Percentiles rank a stretch among this genome's conserved stretches.
phyloP scores from a whole-genome alignment of 805 yeast species.

The Candida morakotiae region DNA sequence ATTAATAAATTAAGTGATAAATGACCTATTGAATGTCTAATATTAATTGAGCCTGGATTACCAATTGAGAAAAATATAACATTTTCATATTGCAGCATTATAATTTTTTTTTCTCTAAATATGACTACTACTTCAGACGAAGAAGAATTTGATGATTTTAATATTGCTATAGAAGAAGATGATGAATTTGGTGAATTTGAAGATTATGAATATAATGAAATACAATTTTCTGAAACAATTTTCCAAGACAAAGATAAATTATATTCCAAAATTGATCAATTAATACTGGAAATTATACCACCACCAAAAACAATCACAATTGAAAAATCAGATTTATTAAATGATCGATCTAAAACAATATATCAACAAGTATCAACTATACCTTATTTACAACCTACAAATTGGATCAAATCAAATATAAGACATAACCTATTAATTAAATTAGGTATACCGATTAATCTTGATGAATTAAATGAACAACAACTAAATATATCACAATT shows the following conservation, averaged over 20 bases:
- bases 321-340: slow-evolving; percentile 14
- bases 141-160: slow-evolving; percentile 12
- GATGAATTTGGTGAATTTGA: slow-evolving; percentile 20
- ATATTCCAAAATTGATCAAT: slow-evolving; percentile 8
- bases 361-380: slow-evolving; percentile 44
- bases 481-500: neutral
- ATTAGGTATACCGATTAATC: slow-evolving; percentile 69
- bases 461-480: slow-evolving; percentile 52
- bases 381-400: slow-evolving; percentile 52
- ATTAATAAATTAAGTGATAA: slow-evolving; percentile 24
- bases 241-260: slow-evolving; percentile 11
- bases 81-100: neutral
- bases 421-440: slow-evolving; percentile 60
- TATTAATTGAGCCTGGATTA: slow-evolving; percentile 34
- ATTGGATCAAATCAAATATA: slow-evolving; percentile 67
- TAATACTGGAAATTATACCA: slow-evolving; percentile 12
- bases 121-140: neutral
- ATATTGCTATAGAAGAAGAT: slow-evolving; percentile 12
- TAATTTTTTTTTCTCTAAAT: neutral
- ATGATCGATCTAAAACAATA: slow-evolving; percentile 35
- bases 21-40: slow-evolving; percentile 40
- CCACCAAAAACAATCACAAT: neutral
- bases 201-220: slow-evolving; percentile 15
- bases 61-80: slow-evolving; percentile 28
- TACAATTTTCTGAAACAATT: neutral